Evolutionary conservation across 1,284 basidiomycete species (phyloP).

Genomic region (Kwoniella shivajii): DNA sequence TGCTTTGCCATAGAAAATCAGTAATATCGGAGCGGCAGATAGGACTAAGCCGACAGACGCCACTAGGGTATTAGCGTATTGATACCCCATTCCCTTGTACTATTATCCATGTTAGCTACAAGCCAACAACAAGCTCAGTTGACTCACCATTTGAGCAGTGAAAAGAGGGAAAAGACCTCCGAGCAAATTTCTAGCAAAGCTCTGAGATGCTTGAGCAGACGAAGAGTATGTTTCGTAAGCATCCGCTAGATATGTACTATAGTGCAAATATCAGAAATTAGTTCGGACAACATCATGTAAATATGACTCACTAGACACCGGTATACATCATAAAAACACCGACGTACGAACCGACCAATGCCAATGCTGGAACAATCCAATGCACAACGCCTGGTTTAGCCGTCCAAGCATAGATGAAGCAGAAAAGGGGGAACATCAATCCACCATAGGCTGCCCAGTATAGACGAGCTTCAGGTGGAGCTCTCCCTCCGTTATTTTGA

Average conservation of each 20-base stretch:
- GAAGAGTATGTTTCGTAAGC: constrained; percentile 52
- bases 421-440: constrained; percentile 42
- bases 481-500: constrained; percentile 41
- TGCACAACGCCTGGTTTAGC: constrained; percentile 32
- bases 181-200: constrained; percentile 48
- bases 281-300: too few relatives aligned
- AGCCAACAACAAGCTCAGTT: too few relatives aligned
- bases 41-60: constrained; percentile 46
- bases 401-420: constrained; percentile 50
- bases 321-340: constrained; percentile 47
- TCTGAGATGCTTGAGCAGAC: constrained; percentile 53
- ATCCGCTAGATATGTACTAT: constrained; percentile 48
- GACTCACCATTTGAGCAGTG: constrained; percentile 34
- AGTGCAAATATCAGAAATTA: too few relatives aligned
- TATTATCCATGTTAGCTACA: too few relatives aligned
- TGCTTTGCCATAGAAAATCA: constrained; percentile 47
- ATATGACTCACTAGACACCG: constrained; percentile 49
- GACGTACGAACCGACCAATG: constrained; percentile 30
- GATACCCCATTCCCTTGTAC: constrained; percentile 48
- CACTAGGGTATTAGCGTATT: constrained; percentile 47
- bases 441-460: constrained; percentile 52
- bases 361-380: constrained; percentile 46
- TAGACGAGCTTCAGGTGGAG: constrained; percentile 56
- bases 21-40: constrained; percentile 41
- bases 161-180: constrained; percentile 49